Evolutionary conservation across 352 stramenopile genomes (phyloP), one percentile per base, ranked within the genome.

Genomic region (Blastocystis sp.): DNA sequence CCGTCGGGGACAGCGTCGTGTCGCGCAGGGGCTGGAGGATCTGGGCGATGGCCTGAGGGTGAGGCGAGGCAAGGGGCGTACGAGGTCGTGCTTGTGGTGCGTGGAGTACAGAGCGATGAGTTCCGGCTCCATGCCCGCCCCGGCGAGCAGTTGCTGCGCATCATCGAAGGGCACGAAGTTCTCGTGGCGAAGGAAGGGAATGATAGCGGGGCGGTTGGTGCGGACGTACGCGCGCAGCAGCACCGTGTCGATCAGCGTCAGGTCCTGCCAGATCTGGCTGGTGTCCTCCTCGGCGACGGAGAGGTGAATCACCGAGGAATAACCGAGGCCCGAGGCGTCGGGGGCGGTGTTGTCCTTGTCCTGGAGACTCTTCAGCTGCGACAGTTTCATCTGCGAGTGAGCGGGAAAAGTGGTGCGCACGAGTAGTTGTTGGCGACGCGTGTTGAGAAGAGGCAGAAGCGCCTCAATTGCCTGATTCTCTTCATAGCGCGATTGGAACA

Each of bases 371-470:
- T 74, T 34, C 6, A 74, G 34, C 14, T 74, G 65, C 38, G 34
- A 24, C 38, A 74, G 65, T 42, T 74, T 74, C 6, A 74, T 48
- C 54, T 61, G 19, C 54, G 54, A 61, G 19, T 21, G 54, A 61
- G 10, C 10, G 54, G 19, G 19, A 21, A 21, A 61, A 61, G 54
- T 21, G 54, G 10, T 21, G 54, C 19, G 10, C 19, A 61, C 54
- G 2, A 77, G 4, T 19, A 77, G 60, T 54, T 77, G n/a, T 19
- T 77, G 66, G 21, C 66, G 19, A n/a, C 66, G 66, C 38, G n/a
- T 77, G 21, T 77, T 54, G n/a, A 77, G 66, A 48, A 77, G 66
- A 3, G 66, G 66, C 34, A 77, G 43, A 9, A 77, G 19, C 24
- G 66, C 66, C 10, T 77, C 66, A 17, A 54, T 42, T n/a, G 66